Evolutionary conservation across 2,329 filamentous ascomycete genomes (phyloP).

Genomic region (Diaporthe caulivora): DNA sequence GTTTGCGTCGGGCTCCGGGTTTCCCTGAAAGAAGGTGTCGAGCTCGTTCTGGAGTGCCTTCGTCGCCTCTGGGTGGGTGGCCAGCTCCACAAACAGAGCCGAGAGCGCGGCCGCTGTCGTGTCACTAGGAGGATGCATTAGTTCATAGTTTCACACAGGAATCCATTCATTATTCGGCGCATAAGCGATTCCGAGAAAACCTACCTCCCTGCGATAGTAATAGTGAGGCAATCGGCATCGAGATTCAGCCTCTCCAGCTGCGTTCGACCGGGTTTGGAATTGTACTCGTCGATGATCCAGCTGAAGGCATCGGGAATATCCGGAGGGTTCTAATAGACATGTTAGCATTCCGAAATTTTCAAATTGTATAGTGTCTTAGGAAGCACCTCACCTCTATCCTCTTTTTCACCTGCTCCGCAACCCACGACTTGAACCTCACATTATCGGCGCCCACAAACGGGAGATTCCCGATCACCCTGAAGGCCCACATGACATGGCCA

Average conservation of each 20-base stretch:
- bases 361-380: not conserved
- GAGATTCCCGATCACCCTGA: not conserved
- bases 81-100: conserved; percentile 36
- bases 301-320: conserved; percentile 30
- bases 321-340: conserved; percentile 22
- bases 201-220: conserved; percentile 34
- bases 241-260: conserved; percentile 21
- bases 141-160: not conserved
- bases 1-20: conserved; percentile 26
- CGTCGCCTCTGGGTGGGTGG: conserved; percentile 18
- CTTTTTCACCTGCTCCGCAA: conserved; percentile 24
- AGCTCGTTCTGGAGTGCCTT: conserved; percentile 32
- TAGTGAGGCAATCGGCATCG: conserved; percentile 22
- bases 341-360: not conserved
- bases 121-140: conserved; percentile 20
- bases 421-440: conserved; percentile 31
- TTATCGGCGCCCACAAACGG: conserved; percentile 24
- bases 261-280: conserved; percentile 21
- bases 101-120: conserved; percentile 34
- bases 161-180: accelerated
- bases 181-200: not conserved
- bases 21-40: conserved; percentile 6
- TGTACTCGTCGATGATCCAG: conserved; percentile 35
- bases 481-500: conserved; percentile 28
- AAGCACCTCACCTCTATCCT: conserved; percentile 26